Evolutionary conservation across 2,329 filamentous ascomycete genomes (phyloP), one percentile per base, ranked within the genome.

Genomic region (Westerdykella sp.): DNA sequence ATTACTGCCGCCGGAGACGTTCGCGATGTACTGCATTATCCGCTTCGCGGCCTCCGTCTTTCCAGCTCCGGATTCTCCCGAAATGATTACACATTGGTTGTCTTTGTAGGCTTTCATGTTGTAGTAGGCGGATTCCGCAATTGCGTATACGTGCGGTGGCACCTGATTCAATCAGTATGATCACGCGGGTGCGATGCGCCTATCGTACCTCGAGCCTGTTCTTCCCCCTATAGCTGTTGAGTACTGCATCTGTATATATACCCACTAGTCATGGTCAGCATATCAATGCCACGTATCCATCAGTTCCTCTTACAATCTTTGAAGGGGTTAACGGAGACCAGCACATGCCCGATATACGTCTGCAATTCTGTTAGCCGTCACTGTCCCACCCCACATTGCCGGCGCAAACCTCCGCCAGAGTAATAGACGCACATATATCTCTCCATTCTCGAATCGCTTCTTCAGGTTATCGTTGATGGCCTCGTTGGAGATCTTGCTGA

Each of bases 41-140:
- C 91, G 85, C 78, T 98, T 97, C 47, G 93, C 93, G 5, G 93
- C 93, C 70, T 98, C 93, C 12, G 93, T 98, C 77, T 98, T 98
- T 67, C 93, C 93, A 28, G 93, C 93, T 65, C 93, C 93, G 2
- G 93, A 97, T 72, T 98, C 93, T 65, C 93, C 93, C 4, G 93
- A 97, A 57, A 98, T 98, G 69, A 98, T 98, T 55, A 98, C 91
- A 72, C 93, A 97, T 69, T 98, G 93, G 73, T 97, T 97, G 58
- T 97, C 93, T 62, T 88, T 88, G 76, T 98, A 98, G 37, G 90
- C 91, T 69, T 97, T 97, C 93, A 98, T 97, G 74, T 98, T 97
- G 74, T 97, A 97, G 75, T 98, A 98, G 43, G 90, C 71, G 6
- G 91, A 85, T 71, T 98, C 93, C 63, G 93, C 93, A 61, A 98